Evolutionary conservation across 805 yeast genomes (phyloP), one percentile per base, ranked within the genome.

Genomic region (Nakazawaea populi): DNA sequence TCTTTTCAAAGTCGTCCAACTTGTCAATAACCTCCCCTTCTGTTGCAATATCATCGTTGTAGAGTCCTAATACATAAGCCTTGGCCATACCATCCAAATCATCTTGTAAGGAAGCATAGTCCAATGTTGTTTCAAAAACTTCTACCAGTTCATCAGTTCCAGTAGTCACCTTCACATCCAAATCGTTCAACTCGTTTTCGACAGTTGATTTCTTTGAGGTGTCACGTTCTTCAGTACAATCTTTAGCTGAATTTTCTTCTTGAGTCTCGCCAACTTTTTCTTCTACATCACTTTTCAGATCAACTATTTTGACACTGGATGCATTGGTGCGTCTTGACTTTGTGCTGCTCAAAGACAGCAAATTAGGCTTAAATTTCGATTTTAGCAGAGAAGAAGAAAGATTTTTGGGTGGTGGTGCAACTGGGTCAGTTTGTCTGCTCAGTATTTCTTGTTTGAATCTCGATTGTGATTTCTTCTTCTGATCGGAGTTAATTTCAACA

Each of bases 1-100:
- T 72, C 2, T 55, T 58, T 55, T 76, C 76, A 58, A 83, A 81
- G 60, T 83, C 89, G 10, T 68, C 73, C 9, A 82, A 48, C 49
- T 72, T 67, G 53, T 78, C 77, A 24, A 83, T 74, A 0, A 83
- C 75, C 11, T 77, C 77, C 0, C 87, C 87, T 46, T 74, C 73
- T 0, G 81, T 76, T 28, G 67, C 72, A 8, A 77, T 63, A 56
- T 83, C 87, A 53, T 80, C 87, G 58, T 82, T 86, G 58, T 79
- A 82, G 55, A 76, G 62, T 1, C 87, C 88, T 27, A 72, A 56
- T n/a, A 72, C 67, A 55, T 83, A 83, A 0, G 85, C 86, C 47
- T 73, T 71, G 0, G 80, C 85, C 83, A 82, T 77, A 3, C 76
- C 72, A 46, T 80, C 85, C 55, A 76, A 51, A 56, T 80, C 76